Evolutionary conservation across 352 stramenopile genomes (phyloP).

Genomic region (Ophiocytium majus): DNA sequence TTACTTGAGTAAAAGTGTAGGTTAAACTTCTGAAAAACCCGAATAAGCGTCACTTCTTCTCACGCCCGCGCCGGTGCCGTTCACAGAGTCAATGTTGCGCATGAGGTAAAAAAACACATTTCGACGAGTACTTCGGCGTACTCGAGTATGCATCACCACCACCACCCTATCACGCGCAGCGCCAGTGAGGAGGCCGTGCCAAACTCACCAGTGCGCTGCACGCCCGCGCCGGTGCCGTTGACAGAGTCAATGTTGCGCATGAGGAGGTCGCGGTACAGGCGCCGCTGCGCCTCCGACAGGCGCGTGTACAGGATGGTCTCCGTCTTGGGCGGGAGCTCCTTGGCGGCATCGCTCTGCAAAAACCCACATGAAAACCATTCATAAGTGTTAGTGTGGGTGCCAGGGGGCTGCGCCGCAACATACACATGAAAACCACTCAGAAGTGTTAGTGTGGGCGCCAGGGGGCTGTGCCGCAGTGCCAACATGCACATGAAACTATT

Average conservation of each 20-base stretch:
- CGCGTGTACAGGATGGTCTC: slow-evolving; percentile 97
- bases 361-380: background rate
- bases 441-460: background rate
- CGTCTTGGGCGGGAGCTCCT: slow-evolving; percentile 89
- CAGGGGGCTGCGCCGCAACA: background rate
- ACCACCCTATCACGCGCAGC: too few species aligned
- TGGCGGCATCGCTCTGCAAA: slow-evolving; percentile 82
- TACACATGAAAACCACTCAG: slow-evolving; percentile 24
- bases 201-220: background rate
- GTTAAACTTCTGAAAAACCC: too few species aligned
- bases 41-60: too few species aligned
- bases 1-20: too few species aligned
- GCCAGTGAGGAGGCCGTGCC: too few species aligned
- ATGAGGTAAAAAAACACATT: too few species aligned
- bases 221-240: slow-evolving; percentile 36
- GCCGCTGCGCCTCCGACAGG: slow-evolving; percentile 76
- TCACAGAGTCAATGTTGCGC: slow-evolving; percentile 79
- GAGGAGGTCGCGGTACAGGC: slow-evolving; percentile 91
- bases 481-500: background rate
- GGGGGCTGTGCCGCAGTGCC: background rate
- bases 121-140: too few species aligned
- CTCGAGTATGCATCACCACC: too few species aligned
- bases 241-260: slow-evolving; percentile 83
- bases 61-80: slow-evolving; percentile 34
- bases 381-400: background rate